Base-by-base conservation (phyloP, 169 alveolate genomes). In the Eimeria praecox region DNA sequence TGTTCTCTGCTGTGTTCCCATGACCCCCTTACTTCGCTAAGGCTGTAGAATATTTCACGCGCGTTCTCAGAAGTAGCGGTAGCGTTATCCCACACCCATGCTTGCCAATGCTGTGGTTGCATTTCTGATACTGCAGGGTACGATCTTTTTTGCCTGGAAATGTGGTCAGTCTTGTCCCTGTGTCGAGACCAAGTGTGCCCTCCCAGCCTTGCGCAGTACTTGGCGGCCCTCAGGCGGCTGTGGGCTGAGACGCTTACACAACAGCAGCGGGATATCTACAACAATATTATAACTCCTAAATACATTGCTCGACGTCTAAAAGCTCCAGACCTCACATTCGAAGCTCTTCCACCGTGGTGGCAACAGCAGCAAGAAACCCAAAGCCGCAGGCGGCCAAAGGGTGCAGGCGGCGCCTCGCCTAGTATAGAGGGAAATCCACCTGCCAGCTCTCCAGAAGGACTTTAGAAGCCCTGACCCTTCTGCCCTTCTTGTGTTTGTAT, bases 121-220 rank as follows among this genome's bases (percentile, higher is more conserved):
- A 35, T 16, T 73, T 73, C 27, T 42, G 35, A 71, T 38, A 66
- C 83, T 83, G 82, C 93, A 87, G 94, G 94, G 40, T 89, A 66
- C 75, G 96, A 94, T 44, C 35, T 94, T 27, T 94, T 94, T 69
- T 73, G 90, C 69, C 83, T 94, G 82, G 96, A 94, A 62, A 94
- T 94, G 96, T 94, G 96, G 96, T 56, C 85, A 8, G 96, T 90
- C 44, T 78, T 88, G 38, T 78, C 91, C 42, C 90, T 94, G 49
- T 94, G 96, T 49, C 94, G 96, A 40, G 96, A 94, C n/a, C 96
- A 83, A 75, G 94, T 64, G 30, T 46, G 94, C 52, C 90, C 96
- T 12, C 80, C 96, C 8, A 83, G 86, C 54, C 96, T 94, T 40
- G 10, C 69, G 46, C 90, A 85, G 40, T 56, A 66, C 52, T 38